Base-by-base conservation (phyloP, 768 basidiomycete species). In the Mycena epipterygia region DNA sequence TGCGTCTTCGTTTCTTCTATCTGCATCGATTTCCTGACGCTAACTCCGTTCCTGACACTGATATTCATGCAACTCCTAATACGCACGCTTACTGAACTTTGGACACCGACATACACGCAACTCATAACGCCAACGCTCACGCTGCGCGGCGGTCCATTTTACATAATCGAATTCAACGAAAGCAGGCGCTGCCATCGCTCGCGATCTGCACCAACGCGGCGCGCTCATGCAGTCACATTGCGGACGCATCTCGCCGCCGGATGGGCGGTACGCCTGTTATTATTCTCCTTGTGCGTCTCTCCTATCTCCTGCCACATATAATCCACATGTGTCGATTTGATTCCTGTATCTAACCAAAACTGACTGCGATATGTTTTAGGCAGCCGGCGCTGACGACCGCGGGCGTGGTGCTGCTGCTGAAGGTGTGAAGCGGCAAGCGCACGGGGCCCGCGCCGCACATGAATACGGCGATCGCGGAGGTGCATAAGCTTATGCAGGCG, bases 141-240 rank as follows among this genome's bases (percentile, higher is more conserved):
- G 7, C 46, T 6, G 21, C 14, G 23, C 13, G 8, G 7, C 8
- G 11, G 6, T 17, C n/a, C 41, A 14, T n/a, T 29, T n/a, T 23
- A 23, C 29, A 17, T 42, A 16, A n/a, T 21, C 25, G 32, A n/a
- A 35, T 17, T 14, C 32, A 19, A 27, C 5, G 11, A 4, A 2
- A 5, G 21, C 32, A 60, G 67, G 75, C 79, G 0, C 85, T 91
- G 46, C 91, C 92, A 81, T 76, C 93, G 0, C 84, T 96, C 35
- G 93, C 93, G 0, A 95, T 96, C 60, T 95, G 94, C 78, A 90
- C 92, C 14, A 96, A 95, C 71, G 90, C 95, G 0, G 93, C 95
- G 1, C 86, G 94, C 7, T 93, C 92, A 1, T 91, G 89, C 71
- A 88, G 88, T 35, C 93, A 92, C 75, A 87, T 96, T 27, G 79